Evolutionary conservation across 148 eudicot species (phyloP), one percentile per base, ranked within the genome.

Genomic region (Drosera capensis): DNA sequence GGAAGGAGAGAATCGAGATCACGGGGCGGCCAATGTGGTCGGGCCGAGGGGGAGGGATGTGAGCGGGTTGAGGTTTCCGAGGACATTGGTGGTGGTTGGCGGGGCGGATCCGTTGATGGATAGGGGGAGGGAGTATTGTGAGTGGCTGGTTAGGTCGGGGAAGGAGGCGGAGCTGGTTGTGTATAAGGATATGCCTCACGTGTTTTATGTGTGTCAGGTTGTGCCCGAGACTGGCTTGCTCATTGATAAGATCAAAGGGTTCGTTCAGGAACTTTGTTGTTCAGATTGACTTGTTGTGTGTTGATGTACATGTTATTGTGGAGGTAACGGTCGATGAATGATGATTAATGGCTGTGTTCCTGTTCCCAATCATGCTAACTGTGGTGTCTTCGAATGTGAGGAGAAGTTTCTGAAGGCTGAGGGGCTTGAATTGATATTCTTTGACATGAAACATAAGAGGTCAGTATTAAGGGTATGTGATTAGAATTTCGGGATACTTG

Each of bases 41-140:
- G 71, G 71, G 14, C 72, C 69, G 7, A 47, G 15, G 23, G 60
- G 62, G 0, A 46, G 20, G 22, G 68, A 73, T 48, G 25, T 73
- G 1, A 45, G 68, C 21, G 54, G 37, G 25, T 8, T 61, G 48
- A 43, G 64, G 17, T 62, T 68, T 15, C 74, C 78, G 8, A 58
- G 58, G 14, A 58, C 65, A 18, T 21, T 68, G 46, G 45, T 60
- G 14, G 37, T 39, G 20, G 31, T 60, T 25, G 52, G 42, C 17
- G 57, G 51, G 17, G 26, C 52, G 12, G 64, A 59, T 39, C 38
- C 56, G 35, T 26, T 59, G 25, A 20, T 25, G 18, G 64, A 59
- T 16, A 15, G 64, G 46, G 49, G 37, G 24, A 45, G 26, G 20
- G 46, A n/a, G 52, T 59, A 51, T 20, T 35, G 40, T 7, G 64